Percentiles rank a stretch among this genome's conserved stretches.
Conservation (phyloP, 225 moss, liverwort and hornwort species). For the Rhytidiadelphus loreus region DNA sequence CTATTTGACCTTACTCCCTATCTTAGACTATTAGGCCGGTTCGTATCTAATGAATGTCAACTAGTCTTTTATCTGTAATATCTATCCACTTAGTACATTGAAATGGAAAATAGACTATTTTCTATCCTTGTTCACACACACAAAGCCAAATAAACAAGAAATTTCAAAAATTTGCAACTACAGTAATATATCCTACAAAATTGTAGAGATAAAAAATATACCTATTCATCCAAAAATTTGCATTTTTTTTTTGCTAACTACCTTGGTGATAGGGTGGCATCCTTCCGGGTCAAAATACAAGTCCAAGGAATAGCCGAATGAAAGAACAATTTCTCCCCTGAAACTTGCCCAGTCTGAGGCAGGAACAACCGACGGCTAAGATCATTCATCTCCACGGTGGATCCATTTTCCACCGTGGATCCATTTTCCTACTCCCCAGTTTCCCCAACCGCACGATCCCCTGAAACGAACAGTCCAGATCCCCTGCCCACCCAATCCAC, state of each 20-base stretch:
- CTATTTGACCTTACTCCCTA: no score
- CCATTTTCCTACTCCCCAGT: not conserved
- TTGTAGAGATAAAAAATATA: not conserved
- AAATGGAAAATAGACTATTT: no score
- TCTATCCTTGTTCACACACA: no score
- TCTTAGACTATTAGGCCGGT: no score
- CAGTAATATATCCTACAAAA: not conserved
- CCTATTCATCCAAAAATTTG: fast-evolving
- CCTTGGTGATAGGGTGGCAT: fast-evolving
- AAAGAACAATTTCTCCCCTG: no score
- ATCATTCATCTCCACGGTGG: not conserved
- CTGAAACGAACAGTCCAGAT: not conserved
- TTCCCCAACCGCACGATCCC: not conserved
- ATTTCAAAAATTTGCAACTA: no score
- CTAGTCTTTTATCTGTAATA: no score
- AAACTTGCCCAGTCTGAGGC: no score
- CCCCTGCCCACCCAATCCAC: not conserved
- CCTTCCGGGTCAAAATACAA: not conserved
- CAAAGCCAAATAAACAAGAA: no score
- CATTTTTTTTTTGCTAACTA: not conserved
- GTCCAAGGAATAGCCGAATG: not conserved
- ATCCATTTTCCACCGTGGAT: not conserved
- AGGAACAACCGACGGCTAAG: not conserved
- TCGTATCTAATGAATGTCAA: no score
- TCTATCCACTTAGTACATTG: no score